Evolutionary conservation across 2,329 filamentous ascomycete species (phyloP).

Genomic region (Penicillium sp.): DNA sequence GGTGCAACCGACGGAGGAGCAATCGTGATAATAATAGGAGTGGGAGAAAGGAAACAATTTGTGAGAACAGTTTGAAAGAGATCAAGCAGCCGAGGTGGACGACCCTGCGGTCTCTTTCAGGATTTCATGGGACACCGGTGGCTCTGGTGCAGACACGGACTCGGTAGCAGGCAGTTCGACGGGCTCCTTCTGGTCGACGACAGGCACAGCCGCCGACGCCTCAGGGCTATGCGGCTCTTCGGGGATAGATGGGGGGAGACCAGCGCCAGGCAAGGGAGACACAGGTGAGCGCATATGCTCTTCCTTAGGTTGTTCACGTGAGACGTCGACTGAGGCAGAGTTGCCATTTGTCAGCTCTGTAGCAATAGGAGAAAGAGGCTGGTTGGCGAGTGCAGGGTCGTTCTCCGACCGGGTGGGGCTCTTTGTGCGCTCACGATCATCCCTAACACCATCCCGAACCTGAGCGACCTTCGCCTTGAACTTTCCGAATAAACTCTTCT

Average conservation of each 20-base stretch:
- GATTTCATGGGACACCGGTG: background rate
- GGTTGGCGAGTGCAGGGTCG: slow-evolving; percentile 32
- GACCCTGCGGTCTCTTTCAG: slow-evolving; percentile 1
- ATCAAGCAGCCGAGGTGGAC: background rate
- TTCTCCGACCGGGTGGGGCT: slow-evolving; percentile 45
- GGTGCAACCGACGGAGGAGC: background rate
- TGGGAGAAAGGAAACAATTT: background rate
- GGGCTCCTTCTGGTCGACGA: slow-evolving; percentile 6
- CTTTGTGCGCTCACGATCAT: slow-evolving; percentile 53
- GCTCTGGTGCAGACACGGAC: background rate
- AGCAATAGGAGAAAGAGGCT: slow-evolving; percentile 35
- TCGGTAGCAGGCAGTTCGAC: background rate
- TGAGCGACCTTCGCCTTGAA: slow-evolving; percentile 61
- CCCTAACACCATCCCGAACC: slow-evolving; percentile 53
- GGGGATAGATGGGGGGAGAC: slow-evolving; percentile 32
- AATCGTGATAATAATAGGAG: background rate
- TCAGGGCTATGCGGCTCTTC: slow-evolving; percentile 34
- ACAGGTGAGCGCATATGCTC: slow-evolving; percentile 22
- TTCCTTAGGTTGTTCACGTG: slow-evolving; percentile 21
- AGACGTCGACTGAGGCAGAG: slow-evolving; percentile 23
- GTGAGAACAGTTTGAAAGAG: background rate
- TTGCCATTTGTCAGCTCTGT: slow-evolving; percentile 19
- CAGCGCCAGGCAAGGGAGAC: slow-evolving; percentile 29
- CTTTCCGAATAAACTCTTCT: slow-evolving; percentile 62
- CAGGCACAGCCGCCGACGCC: slow-evolving; percentile 10